Evolutionary conservation across 2,329 filamentous ascomycete genomes (phyloP), one percentile per base, ranked within the genome.

Genomic region (Verticillium albo-atrum): DNA sequence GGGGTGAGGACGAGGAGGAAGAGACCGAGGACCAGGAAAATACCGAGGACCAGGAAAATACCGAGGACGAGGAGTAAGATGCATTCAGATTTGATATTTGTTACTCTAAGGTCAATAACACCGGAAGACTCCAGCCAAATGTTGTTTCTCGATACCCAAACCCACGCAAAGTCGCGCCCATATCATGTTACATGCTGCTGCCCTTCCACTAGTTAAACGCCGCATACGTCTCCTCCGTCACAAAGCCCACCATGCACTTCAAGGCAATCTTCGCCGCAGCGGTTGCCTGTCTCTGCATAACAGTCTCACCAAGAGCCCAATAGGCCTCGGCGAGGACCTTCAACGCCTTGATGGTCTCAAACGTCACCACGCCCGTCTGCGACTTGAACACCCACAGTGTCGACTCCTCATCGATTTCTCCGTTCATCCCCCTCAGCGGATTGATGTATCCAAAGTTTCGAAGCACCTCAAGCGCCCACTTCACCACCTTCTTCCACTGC

Each of bases 271-370:
- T 64, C 5, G 67, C 70, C 2, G 72, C 71, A 32, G 67, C 66
- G 4, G 66, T 53, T 53, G 68, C 73, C 32, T 66, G 62, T 6
- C 35, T 55, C 0, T 69, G 68, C 60, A 71, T 59, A 3, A 65
- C 65, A n/a, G 57, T 56, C 28, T 68, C 60, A 0, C 71, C 73
- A 26, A 73, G 54, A 3, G 66, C 67, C 14, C 37, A 58, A 37
- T 72, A 70, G 3, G 72, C 70, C 35, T 72, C 70, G 0, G 67
- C 66, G 14, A 69, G 62, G 37, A 66, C 63, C 58, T 68, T 66
- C 25, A 75, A 60, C 4, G 69, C 70, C 27, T 67, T 70, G 27
- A 74, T 67, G 1, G 72, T 70, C 60, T 75, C 73, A 2, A 74
- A 71, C 17, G 72, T 72, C 62, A 72, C 71, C 20, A 74, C 60